Evolutionary conservation across 805 yeast species (phyloP), one percentile per base, ranked within the genome.

Genomic region (Monosporozyma aerobia): DNA sequence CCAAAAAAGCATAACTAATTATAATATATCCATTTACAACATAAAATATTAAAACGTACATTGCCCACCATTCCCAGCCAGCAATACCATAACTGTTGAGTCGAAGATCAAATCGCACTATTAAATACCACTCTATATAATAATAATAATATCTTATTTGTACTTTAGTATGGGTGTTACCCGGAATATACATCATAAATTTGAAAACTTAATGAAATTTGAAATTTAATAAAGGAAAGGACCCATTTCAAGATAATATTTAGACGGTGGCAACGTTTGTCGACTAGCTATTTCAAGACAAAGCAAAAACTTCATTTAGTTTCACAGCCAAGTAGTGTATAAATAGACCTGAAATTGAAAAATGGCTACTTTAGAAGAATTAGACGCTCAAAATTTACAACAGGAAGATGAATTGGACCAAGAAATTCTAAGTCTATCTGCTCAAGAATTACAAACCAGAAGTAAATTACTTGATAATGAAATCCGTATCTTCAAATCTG

Each of bases 401-500:
- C 77, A 72, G 23, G 76, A 75, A 50, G 79, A 77, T 59, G 86
- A 79, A 57, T 73, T 90, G 56, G 97, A 89, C 67, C 82, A 81
- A 59, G 99, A 92, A 59, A 85, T 94, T 68, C 72, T 87, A 59
- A 74, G 73, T 56, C 79, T 89, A 49, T 79, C 96, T 39, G 83
- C 96, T 0, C 79, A 82, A 27, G 98, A 94, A 62, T 81, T 94
- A 61, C 76, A 78, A 65, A 90, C 88, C 67, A 82, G 98, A 63
- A 81, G 96, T 29, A 87, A 87, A 59, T 75, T 94, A 56, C 77
- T 94, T 62, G 97, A 92, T 64, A 94, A 94, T 68, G 98, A 94
- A 67, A 90, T 94, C 70, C 89, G 90, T 68, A 90, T 94, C 62
- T 89, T 94, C 85, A 79, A 87, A 63, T 87, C 96, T 5, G 99